A percentile compares a stretch with the other conserved stretches of the same genome.
Conservation (phyloP, 2,329 filamentous ascomycete species). For the Ceratocystis colombiana region DNA sequence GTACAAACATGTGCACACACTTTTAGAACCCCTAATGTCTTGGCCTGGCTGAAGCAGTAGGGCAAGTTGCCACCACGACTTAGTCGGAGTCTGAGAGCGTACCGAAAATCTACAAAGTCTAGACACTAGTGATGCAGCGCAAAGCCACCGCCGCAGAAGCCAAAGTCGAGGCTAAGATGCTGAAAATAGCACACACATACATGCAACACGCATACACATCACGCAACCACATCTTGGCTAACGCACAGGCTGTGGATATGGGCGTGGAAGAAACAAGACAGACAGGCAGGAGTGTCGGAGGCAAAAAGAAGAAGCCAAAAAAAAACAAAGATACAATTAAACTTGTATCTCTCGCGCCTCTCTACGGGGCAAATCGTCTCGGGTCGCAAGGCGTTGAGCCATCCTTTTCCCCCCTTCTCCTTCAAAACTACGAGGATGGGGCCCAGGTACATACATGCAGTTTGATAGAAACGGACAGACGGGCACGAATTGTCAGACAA, state of each 20-base stretch:
- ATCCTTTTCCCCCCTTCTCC: neutral
- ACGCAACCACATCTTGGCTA: neutral
- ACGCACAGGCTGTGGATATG: neutral
- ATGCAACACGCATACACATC: neutral
- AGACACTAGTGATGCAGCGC: slow-evolving; percentile 2
- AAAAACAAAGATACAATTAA: neutral
- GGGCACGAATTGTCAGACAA: neutral
- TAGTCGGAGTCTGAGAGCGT: slow-evolving; percentile 9
- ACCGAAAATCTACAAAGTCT: neutral
- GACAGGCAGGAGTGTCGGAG: neutral
- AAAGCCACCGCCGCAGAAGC: neutral
- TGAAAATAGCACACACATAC: slow-evolving; percentile 9
- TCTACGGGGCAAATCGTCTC: no score
- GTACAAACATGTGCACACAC: neutral
- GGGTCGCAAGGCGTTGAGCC: neutral
- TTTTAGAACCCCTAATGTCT: neutral
- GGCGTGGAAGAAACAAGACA: neutral
- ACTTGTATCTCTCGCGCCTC: neutral
- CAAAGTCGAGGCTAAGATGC: neutral
- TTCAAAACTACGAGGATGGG: neutral
- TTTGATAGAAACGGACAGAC: neutral
- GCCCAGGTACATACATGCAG: neutral
- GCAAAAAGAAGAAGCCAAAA: neutral
- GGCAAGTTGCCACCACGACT: slow-evolving; percentile 1
- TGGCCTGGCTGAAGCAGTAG: slow-evolving; percentile 1